Conservation (phyloP, 805 yeast species). For the Kodamaea lidongshanica region DNA sequence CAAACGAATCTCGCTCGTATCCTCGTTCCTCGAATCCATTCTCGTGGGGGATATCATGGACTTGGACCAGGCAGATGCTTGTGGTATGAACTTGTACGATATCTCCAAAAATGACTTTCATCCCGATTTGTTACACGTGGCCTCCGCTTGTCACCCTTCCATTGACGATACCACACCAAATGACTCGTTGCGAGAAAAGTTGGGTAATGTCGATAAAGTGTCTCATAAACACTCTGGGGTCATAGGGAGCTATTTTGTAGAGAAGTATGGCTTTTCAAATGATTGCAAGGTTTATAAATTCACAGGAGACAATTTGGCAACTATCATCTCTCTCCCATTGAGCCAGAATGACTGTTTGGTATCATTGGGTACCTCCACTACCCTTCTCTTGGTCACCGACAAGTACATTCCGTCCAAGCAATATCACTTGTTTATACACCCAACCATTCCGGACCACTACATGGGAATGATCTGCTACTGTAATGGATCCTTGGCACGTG, state of each 20-base stretch:
- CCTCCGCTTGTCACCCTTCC: slow-evolving; percentile 45
- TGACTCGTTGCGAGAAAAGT: slow-evolving; percentile 36
- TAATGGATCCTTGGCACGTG: slow-evolving; percentile 85
- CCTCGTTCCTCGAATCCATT: slow-evolving; percentile 70
- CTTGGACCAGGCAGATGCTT: slow-evolving; percentile 79
- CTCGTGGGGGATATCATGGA: slow-evolving; percentile 58
- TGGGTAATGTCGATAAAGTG: slow-evolving; percentile 49
- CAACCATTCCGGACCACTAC: slow-evolving; percentile 65
- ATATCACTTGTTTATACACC: slow-evolving; percentile 83
- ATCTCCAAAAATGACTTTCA: slow-evolving; percentile 51
- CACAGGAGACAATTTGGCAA: slow-evolving; percentile 90
- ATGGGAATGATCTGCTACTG: slow-evolving; percentile 97
- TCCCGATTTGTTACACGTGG: slow-evolving; percentile 48
- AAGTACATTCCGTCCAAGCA: slow-evolving; percentile 71
- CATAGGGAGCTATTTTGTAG: slow-evolving; percentile 54
- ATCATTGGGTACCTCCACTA: slow-evolving; percentile 89
- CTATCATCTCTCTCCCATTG: slow-evolving; percentile 76
- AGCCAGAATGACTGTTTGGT: slow-evolving; percentile 69
- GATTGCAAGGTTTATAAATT: slow-evolving; percentile 64
- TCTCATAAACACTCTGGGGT: slow-evolving; percentile 46
- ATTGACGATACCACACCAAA: slow-evolving; percentile 30
- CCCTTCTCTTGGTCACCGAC: slow-evolving; percentile 75
- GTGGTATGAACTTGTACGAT: slow-evolving; percentile 90
- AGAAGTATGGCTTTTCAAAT: slow-evolving; percentile 55
- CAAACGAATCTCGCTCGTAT: slow-evolving; percentile 61